Evolutionary conservation across 225 moss, liverwort and hornwort genomes (phyloP).

Genomic region (Lunularia cruciata): DNA sequence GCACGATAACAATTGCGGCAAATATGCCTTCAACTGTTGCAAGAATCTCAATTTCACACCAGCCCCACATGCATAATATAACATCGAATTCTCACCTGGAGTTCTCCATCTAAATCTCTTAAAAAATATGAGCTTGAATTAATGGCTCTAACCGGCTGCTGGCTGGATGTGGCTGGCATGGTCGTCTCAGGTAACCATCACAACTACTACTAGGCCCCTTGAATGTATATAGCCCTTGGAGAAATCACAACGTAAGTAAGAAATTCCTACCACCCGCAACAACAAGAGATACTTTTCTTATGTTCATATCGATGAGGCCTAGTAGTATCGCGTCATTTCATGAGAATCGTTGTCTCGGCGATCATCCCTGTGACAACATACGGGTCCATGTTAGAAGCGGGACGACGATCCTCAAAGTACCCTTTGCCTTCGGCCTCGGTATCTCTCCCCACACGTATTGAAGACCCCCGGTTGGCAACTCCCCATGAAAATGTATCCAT

Average conservation of each 20-base stretch:
- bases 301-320: not conserved
- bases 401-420: conserved; percentile 92
- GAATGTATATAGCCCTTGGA: not conserved
- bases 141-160: no score
- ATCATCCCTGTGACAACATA: conserved; percentile 82
- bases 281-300: not conserved
- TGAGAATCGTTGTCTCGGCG: conserved; percentile 62
- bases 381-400: conserved; percentile 89
- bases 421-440: conserved; percentile 67
- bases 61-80: not conserved
- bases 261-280: not conserved
- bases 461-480: conserved; percentile 75
- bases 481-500: conserved; percentile 65
- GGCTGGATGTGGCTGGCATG: not conserved
- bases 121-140: not conserved
- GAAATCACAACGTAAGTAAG: conserved; percentile 3
- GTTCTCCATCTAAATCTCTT: no score
- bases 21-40: no score
- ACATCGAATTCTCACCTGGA: not conserved
- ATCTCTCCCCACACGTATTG: conserved; percentile 78
- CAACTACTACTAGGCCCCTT: not conserved
- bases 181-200: no score
- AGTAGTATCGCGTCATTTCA: conserved; percentile 15
- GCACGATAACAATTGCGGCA: no score
- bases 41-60: no score